Percentiles rank a stretch among this genome's conserved stretches.
Evolutionary conservation across 2,329 filamentous ascomycete genomes (phyloP).

Genomic region (Nothophoma quercina): DNA sequence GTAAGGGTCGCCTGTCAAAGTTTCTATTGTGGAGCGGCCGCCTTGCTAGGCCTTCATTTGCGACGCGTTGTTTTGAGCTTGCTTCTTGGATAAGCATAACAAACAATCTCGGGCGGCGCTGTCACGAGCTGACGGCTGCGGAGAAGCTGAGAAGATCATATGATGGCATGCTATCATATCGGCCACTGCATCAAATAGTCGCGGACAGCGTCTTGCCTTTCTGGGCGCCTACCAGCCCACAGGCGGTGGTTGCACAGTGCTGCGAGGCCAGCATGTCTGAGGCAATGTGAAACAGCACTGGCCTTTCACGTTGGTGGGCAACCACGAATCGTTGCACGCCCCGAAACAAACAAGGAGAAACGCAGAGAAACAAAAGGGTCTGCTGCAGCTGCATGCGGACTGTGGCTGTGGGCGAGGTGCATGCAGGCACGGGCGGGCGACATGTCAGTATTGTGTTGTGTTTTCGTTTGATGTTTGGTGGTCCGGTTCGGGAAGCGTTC

Average conservation of each 20-base stretch:
- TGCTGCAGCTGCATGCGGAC: conserved; percentile 4
- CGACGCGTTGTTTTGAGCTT: conserved; percentile 47
- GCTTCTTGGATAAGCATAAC: conserved; percentile 34
- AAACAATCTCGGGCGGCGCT: conserved; percentile 25
- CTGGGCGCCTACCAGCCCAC: conserved; percentile 11
- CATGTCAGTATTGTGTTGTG: conserved; percentile 3
- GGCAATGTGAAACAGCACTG: conserved; percentile 30
- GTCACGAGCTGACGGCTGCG: conserved; percentile 15
- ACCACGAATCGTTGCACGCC: conserved; percentile 2
- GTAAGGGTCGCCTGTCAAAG: conserved; percentile 40
- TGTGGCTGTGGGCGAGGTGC: conserved; percentile 6
- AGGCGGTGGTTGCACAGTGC: conserved; percentile 34
- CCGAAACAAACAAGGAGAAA: conserved; percentile 17
- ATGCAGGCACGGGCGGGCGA: conserved; percentile 8
- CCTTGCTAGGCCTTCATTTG: conserved; percentile 44
- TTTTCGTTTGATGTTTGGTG: conserved; percentile 2
- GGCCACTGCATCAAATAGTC: conserved; percentile 12
- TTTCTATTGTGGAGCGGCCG: conserved; percentile 33
- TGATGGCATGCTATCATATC: conserved; percentile 12
- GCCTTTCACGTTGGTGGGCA: conserved; percentile 12
- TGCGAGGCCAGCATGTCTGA: conserved; percentile 26
- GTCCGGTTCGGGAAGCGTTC: conserved; percentile 1
- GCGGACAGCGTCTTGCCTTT: conserved; percentile 3
- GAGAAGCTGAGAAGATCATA: conserved; percentile 5
- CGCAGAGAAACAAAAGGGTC: conserved; percentile 9